Percentiles rank a stretch among this genome's conserved stretches.
Conservation (phyloP, 2,329 filamentous ascomycete genomes). For the Allantophomopsis cytisporea region DNA sequence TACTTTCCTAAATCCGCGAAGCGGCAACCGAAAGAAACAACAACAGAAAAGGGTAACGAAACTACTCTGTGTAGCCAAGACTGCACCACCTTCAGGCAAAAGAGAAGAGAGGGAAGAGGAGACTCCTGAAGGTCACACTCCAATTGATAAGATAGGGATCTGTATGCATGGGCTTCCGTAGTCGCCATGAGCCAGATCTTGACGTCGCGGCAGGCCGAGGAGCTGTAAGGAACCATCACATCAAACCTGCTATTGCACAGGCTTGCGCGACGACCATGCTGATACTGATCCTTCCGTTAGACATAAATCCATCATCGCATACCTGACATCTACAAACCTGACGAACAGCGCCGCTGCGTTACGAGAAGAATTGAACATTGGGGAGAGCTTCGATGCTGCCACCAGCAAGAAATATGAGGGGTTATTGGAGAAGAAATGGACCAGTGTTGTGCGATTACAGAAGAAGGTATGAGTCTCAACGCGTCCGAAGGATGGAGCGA, state of each 20-base stretch:
- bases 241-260: no score
- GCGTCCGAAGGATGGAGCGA: background rate
- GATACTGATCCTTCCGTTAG: conserved; percentile 29
- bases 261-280: conserved; percentile 5
- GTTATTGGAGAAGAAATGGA: conserved; percentile 96
- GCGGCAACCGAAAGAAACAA: no score
- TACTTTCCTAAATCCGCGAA: no score
- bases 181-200: conserved; percentile 59
- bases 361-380: conserved; percentile 63
- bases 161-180: conserved; percentile 12
- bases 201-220: conserved; percentile 71
- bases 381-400: conserved; percentile 56
- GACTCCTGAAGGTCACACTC: no score
- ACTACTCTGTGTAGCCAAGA: no score
- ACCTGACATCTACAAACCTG: conserved; percentile 63
- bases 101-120: no score
- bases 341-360: conserved; percentile 56
- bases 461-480: conserved; percentile 56
- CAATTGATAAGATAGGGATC: conserved; percentile 1
- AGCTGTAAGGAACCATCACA: conserved; percentile 50
- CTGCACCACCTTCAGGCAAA: no score
- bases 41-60: no score
- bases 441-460: conserved; percentile 82
- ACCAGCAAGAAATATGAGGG: conserved; percentile 92
- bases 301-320: conserved; percentile 89